Evolutionary conservation across 495 filamentous ascomycete genomes (phyloP).

Genomic region (Neurospora sp.): DNA sequence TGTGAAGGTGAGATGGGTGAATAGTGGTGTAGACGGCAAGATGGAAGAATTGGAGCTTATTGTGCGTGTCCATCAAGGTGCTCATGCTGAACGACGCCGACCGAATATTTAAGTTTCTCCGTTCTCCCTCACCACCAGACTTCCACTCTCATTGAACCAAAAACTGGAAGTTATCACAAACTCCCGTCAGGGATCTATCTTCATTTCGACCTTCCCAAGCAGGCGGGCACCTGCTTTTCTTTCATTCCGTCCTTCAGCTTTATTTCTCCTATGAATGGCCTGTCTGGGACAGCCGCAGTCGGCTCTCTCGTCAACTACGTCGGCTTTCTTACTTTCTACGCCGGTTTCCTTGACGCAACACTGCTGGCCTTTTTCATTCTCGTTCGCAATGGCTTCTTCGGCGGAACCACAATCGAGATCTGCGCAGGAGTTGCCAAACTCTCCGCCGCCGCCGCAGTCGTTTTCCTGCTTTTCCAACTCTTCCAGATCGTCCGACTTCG

Average conservation of each 20-base stretch:
- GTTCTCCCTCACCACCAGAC: background rate
- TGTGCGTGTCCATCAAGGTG: background rate
- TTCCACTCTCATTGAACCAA: background rate
- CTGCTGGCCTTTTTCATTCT: constrained; percentile 7
- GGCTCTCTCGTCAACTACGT: constrained; percentile 1
- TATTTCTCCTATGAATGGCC: background rate
- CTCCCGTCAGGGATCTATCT: background rate
- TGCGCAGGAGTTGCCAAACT: background rate
- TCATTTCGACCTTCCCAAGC: background rate
- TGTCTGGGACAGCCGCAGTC: background rate
- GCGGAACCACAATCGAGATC: background rate
- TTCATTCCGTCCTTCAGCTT: background rate
- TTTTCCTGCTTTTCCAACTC: constrained; percentile 5
- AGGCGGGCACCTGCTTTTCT: background rate
- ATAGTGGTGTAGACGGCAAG: background rate
- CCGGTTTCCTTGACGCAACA: constrained; percentile 1
- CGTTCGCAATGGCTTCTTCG: background rate
- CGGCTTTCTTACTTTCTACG: constrained; percentile 6
- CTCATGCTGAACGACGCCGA: background rate
- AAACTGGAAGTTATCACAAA: background rate
- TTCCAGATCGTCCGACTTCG: background rate
- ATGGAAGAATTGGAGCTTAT: background rate
- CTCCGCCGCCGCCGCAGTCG: background rate
- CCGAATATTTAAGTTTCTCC: background rate
- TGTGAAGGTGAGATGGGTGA: background rate